These are phyloP conservation scores for Colletotrichum destructivum DNA, from an alignment of 2,329 filamentous ascomycete species.

Conservation along the genomic window DNA sequence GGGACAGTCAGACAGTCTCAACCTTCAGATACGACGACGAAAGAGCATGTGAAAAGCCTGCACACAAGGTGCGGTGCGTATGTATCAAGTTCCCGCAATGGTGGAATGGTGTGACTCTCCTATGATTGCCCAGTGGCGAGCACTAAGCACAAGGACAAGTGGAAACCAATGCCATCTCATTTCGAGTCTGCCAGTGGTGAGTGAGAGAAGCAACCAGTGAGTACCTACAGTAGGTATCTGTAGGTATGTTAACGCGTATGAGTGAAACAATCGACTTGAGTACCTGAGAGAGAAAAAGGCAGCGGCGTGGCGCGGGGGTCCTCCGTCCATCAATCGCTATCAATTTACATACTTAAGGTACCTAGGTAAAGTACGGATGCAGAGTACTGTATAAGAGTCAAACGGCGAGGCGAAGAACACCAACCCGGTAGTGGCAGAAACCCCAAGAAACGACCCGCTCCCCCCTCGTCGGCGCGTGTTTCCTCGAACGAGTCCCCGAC, in stretches of 20 bases:
- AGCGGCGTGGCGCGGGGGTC: conserved; percentile 4
- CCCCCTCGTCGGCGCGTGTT: conserved; percentile 33
- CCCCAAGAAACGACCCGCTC: neutral
- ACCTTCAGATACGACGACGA: conserved; percentile 5
- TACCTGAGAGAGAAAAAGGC: neutral
- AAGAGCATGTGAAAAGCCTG: conserved; percentile 34
- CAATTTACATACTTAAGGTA: no score
- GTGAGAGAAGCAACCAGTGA: neutral
- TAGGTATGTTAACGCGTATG: no score
- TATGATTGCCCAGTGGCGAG: conserved; percentile 6
- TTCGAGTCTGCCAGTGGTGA: neutral
- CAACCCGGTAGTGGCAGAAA: conserved; percentile 37
- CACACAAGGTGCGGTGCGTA: conserved; percentile 1
- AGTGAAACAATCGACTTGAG: no score
- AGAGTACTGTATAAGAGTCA: neutral
- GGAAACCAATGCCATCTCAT: neutral
- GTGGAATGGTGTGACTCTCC: conserved; percentile 31
- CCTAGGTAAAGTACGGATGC: no score
- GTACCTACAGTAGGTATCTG: no score
- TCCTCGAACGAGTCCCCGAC: conserved; percentile 35
- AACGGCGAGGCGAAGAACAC: conserved; percentile 23
- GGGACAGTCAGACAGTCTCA: neutral
- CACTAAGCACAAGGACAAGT: neutral
- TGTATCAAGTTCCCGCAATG: conserved; percentile 32
- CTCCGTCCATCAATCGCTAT: neutral